phyloP scores from a whole-genome alignment of 306 rosid genomes.

The Cucurbita argyrosperma region DNA sequence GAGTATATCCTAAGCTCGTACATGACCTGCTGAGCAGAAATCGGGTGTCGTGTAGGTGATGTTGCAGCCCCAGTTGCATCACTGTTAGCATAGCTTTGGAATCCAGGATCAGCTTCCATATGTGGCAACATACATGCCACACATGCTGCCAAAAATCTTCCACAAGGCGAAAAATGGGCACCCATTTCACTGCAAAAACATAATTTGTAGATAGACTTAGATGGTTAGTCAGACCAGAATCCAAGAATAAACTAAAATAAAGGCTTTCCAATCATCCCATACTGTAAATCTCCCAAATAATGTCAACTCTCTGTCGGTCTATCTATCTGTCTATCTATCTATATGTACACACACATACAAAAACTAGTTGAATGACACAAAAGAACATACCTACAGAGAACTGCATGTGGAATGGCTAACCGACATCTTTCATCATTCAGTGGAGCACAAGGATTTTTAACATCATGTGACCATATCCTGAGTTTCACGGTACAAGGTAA shows the following conservation, averaged over 20 bases:
- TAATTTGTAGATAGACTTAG: not conserved
- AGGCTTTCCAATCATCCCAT: not conserved
- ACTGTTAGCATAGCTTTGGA: constrained; percentile 47
- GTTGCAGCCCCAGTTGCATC: constrained; percentile 54
- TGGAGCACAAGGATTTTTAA: constrained; percentile 55
- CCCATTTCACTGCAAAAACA: constrained; percentile 93
- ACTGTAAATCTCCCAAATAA: not conserved
- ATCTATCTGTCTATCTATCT: not conserved
- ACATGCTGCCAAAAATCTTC: constrained; percentile 94
- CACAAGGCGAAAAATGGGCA: constrained; percentile 98
- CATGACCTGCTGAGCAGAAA: constrained; percentile 80
- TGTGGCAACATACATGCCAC: constrained; percentile 92
- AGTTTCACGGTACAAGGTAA: constrained; percentile 95
- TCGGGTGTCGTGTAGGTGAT: constrained; percentile 93
- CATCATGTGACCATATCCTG: constrained; percentile 81
- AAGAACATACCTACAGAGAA: constrained; percentile 73
- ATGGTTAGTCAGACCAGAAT: not conserved
- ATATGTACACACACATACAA: too few relatives aligned
- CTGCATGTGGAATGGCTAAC: constrained; percentile 75
- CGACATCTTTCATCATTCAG: constrained; percentile 64
- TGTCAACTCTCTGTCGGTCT: not conserved
- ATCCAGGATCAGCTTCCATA: constrained; percentile 72
- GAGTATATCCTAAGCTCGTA: constrained; percentile 95
- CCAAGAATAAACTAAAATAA: not conserved
- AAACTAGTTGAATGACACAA: not conserved